Conservation (phyloP, 148 eudicot species). For the Fagopyrum homotropicum region DNA sequence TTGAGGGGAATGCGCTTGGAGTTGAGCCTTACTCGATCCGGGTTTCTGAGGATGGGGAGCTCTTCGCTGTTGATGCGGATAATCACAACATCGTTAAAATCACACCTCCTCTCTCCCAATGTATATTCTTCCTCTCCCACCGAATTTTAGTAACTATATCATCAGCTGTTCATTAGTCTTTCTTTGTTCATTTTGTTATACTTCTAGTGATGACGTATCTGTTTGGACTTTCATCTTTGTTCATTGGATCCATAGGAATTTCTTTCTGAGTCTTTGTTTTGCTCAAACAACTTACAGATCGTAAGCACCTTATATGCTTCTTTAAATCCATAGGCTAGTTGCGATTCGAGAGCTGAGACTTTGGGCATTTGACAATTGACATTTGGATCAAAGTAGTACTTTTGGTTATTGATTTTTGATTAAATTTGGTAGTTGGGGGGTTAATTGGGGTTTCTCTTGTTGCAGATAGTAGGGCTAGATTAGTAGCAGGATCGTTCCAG, state of each 20-base stretch:
- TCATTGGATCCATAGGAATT: background rate
- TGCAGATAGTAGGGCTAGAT: conserved; percentile 93
- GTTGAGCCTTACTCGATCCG: conserved; percentile 71
- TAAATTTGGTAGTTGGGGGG: background rate
- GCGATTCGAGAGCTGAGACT: background rate
- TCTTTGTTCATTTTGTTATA: background rate
- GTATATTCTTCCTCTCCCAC: conserved; percentile 27
- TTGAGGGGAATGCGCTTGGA: conserved; percentile 89
- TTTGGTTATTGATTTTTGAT: background rate
- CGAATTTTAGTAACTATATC: background rate
- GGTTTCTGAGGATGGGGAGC: conserved; percentile 87
- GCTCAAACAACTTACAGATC: no score
- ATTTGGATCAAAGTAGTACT: background rate
- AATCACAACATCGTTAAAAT: conserved; percentile 86
- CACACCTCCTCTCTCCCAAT: conserved; percentile 91
- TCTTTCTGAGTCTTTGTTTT: background rate
- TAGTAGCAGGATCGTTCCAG: conserved; percentile 96
- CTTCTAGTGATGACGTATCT: background rate
- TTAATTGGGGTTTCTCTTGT: conserved; percentile 8
- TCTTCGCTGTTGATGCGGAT: conserved; percentile 84
- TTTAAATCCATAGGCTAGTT: no score
- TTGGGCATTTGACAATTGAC: background rate
- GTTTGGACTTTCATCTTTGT: background rate
- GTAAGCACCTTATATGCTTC: no score
- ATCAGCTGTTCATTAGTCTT: background rate